Percentiles rank a stretch among this genome's conserved stretches.
Evolutionary conservation across 371 early-diverging fungal genomes (phyloP).

Genomic region (Syncephalastrum sp.): DNA sequence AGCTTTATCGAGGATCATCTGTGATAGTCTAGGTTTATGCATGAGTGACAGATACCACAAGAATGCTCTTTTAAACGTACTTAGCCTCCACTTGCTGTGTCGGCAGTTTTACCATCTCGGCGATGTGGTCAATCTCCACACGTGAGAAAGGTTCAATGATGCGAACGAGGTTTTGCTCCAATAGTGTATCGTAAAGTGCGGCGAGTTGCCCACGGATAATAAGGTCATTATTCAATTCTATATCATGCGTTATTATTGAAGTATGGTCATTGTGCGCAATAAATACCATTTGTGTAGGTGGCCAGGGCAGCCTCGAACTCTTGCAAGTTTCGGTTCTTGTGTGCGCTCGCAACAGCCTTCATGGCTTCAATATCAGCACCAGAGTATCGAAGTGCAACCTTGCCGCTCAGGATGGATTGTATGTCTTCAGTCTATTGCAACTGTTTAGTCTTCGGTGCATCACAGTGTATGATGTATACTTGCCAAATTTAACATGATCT

Average conservation of each 20-base stretch:
- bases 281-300: slow-evolving; percentile 74
- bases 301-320: slow-evolving; percentile 92
- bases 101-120: slow-evolving; percentile 89
- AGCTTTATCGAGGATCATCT: slow-evolving; percentile 98
- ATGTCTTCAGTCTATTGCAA: slow-evolving; percentile 82
- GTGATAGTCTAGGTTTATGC: slow-evolving; percentile 66
- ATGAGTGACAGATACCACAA: not conserved
- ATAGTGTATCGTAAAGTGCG: slow-evolving; percentile 93
- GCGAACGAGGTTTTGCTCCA: slow-evolving; percentile 96
- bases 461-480: slow-evolving; percentile 5
- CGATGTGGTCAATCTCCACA: slow-evolving; percentile 95
- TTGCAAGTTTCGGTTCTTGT: slow-evolving; percentile 89
- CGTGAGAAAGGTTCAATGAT: slow-evolving; percentile 98
- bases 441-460: not conserved
- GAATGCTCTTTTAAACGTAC: slow-evolving; percentile 22
- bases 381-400: slow-evolving; percentile 76
- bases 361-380: slow-evolving; percentile 88
- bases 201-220: slow-evolving; percentile 90
- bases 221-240: slow-evolving; percentile 87
- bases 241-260: not conserved
- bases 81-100: slow-evolving; percentile 91
- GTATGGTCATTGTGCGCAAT: not conserved
- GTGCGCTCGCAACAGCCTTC: slow-evolving; percentile 91
- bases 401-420: slow-evolving; percentile 80
- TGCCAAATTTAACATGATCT: slow-evolving; percentile 94